phyloP scores from a whole-genome alignment of 805 yeast species.

The Sugiyamaella marilandica region DNA sequence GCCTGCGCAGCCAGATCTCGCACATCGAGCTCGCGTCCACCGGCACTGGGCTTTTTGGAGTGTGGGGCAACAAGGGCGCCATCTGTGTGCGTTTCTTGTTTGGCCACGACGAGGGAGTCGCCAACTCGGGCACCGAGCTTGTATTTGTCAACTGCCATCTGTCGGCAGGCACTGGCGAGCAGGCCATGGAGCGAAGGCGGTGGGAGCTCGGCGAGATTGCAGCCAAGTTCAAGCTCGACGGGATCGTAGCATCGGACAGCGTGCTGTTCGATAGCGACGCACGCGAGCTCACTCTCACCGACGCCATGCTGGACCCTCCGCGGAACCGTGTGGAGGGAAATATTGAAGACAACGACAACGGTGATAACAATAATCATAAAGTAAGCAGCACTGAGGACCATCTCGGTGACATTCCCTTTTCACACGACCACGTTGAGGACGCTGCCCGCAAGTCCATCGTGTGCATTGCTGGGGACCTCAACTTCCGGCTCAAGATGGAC shows the following conservation, averaged over 20 bases:
- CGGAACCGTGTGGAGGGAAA: background rate
- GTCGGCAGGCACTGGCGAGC: conserved; percentile 45
- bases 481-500: conserved; percentile 42
- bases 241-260: conserved; percentile 25
- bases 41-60: conserved; percentile 53
- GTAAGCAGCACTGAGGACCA: background rate
- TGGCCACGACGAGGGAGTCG: conserved; percentile 34
- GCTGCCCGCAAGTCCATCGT: background rate
- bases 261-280: conserved; percentile 31
- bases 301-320: conserved; percentile 1
- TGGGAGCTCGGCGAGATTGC: conserved; percentile 43
- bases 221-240: conserved; percentile 27
- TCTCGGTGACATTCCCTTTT: background rate
- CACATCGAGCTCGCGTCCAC: conserved; percentile 39
- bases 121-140: conserved; percentile 29
- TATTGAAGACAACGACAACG: background rate
- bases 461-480: conserved; percentile 50
- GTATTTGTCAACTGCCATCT: conserved; percentile 49
- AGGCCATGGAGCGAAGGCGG: conserved; percentile 37
- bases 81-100: conserved; percentile 42
- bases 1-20: conserved; percentile 38
- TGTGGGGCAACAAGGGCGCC: conserved; percentile 63
- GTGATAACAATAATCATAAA: background rate
- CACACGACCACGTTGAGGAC: background rate
- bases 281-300: conserved; percentile 16